Evolutionary conservation across 2,329 filamentous ascomycete species (phyloP).

Genomic region (Blastomyces silverae): DNA sequence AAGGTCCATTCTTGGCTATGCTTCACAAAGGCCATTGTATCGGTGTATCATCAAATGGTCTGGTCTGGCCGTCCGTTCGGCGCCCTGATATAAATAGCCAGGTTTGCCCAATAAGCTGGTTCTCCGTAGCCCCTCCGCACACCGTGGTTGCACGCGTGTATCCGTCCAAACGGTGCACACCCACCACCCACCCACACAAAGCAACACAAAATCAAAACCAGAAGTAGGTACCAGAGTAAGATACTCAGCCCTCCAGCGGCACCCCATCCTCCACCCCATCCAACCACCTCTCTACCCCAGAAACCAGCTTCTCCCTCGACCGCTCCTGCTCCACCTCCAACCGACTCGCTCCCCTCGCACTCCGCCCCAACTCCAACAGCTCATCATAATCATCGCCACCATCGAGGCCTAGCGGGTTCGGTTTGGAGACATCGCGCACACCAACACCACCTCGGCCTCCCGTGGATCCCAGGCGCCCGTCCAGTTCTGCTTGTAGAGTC

Average conservation of each 20-base stretch:
- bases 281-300: slow-evolving; percentile 6
- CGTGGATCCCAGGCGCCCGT: neutral
- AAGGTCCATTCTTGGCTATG: too few species aligned
- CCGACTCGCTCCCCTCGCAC: neutral
- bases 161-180: neutral
- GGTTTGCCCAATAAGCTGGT: too few species aligned
- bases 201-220: neutral
- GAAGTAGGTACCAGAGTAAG: neutral
- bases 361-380: slow-evolving; percentile 7
- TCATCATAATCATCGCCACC: slow-evolving; percentile 10
- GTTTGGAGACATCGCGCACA: slow-evolving; percentile 7
- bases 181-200: neutral
- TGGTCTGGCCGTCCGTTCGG: too few species aligned
- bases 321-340: neutral
- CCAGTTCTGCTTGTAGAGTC: slow-evolving; percentile 14
- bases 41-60: too few species aligned
- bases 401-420: slow-evolving; percentile 1
- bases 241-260: neutral
- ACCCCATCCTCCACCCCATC: neutral
- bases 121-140: too few species aligned
- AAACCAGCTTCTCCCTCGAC: slow-evolving; percentile 8
- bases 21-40: too few species aligned
- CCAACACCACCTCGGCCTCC: neutral
- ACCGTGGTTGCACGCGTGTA: too few species aligned
- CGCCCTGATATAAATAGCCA: too few species aligned